Evolutionary conservation across 352 stramenopile species (phyloP), one percentile per base, ranked within the genome.

Genomic region (Phytophthora parvispora): DNA sequence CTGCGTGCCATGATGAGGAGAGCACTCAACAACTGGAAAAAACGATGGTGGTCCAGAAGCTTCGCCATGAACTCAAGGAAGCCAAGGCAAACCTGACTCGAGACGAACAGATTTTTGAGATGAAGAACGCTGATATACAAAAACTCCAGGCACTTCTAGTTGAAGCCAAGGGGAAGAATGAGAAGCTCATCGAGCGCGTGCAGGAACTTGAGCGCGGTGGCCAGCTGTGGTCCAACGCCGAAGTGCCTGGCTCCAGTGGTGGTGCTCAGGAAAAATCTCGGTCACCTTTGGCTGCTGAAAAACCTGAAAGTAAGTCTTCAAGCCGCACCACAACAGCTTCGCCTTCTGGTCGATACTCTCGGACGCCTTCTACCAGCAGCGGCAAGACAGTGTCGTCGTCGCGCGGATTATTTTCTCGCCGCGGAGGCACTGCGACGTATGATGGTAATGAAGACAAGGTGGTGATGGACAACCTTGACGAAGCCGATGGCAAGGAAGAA

Each of bases 61-160:
- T 93, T 20, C 59, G 62, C 1, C 80, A 86, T 31, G 85, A 96
- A 47, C 74, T 96, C 12, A 83, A 88, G 28, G 69, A 80, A 36
- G 85, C 87, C 5, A 90, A 90, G 36, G 77, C 74, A 8, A 86
- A 96, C 48, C 68, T 96, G 45, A 74, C 75, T 1, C 82, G 85
- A 49, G 86, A 96, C 48, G 86, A 94, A 28, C 81, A 96, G 64
- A 94, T 96, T 55, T 96, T 96, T 54, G 85, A 94, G 57, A 90
- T 93, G 79, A 95, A 96, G 40, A 94, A 92, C 52, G 40, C 67
- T 2, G 87, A 96, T 36, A 90, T 96, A 31, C 75, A 94, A 36
- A 67, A 72, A 25, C 51, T 94, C 3, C 89, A 96, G 43, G 64
- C 64, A 0, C 74, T 89, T 13, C 48, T 94, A 9, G 60, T 76